phyloP scores from a whole-genome alignment of 2,329 filamentous ascomycete genomes.

The Neonectria sp. region DNA sequence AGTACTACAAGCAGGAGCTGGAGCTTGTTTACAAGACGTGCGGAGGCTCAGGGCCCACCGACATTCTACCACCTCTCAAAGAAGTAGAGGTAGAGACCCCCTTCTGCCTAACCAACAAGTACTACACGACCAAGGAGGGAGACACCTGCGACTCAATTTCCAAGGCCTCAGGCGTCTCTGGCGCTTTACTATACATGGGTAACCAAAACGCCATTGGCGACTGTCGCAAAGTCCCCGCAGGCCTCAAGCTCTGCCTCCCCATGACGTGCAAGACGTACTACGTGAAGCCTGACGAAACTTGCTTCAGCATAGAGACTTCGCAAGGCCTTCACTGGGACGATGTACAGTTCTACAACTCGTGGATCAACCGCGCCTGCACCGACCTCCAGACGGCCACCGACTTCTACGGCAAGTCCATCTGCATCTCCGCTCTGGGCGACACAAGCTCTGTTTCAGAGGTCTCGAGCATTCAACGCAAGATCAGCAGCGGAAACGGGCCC shows the following conservation, averaged over 20 bases:
- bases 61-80: slow-evolving; percentile 6
- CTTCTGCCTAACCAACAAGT: slow-evolving; percentile 21
- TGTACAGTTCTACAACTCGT: slow-evolving; percentile 26
- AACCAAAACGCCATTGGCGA: slow-evolving; percentile 34
- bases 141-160: slow-evolving; percentile 42
- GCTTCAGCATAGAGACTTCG: slow-evolving; percentile 20
- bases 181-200: slow-evolving; percentile 31
- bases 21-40: slow-evolving; percentile 31
- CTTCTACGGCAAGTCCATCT: slow-evolving; percentile 33
- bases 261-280: slow-evolving; percentile 25
- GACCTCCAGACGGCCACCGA: slow-evolving; percentile 30
- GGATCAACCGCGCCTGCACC: slow-evolving; percentile 24
- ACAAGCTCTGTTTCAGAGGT: neutral
- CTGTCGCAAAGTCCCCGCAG: slow-evolving; percentile 28
- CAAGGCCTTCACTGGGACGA: slow-evolving; percentile 14
- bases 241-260: slow-evolving; percentile 34
- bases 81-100: neutral
- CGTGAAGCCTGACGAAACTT: slow-evolving; percentile 19
- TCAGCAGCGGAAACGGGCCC: slow-evolving; percentile 13
- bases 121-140: slow-evolving; percentile 25
- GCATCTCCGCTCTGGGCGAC: slow-evolving; percentile 27
- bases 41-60: slow-evolving; percentile 15
- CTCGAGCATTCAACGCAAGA: neutral
- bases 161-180: slow-evolving; percentile 27
- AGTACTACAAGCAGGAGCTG: slow-evolving; percentile 25